Evolutionary conservation across 2,329 filamentous ascomycete genomes (phyloP), one percentile per base, ranked within the genome.

Genomic region (Raffaelea albimanens): DNA sequence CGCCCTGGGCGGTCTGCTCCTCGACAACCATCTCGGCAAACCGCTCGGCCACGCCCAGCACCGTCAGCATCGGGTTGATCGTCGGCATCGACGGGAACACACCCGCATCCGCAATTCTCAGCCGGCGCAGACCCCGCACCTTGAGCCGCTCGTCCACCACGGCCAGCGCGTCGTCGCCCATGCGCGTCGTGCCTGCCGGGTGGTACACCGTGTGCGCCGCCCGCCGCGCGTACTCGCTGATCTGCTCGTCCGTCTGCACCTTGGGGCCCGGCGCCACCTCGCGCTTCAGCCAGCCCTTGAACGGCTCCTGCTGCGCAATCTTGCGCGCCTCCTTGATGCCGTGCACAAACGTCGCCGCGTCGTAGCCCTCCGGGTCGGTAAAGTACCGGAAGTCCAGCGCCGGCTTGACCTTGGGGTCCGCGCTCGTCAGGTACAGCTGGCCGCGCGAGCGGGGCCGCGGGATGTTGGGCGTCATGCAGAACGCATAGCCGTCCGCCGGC

Each of bases 391-490:
- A 54, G 49, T 59, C 53, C 21, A 59, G 50, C n/a, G 56, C 50
- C 9, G 58, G 58, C 48, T 53, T 51, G 46, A 56, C 54, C 11
- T 13, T 39, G 31, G 54, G 54, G 45, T 55, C 50, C 25, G 49
- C 49, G 41, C 52, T 55, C 7, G 48, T 45, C 9, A 60, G 49
- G 20, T 55, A 57, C 14, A 59, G 55, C 19, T 36, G 52, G 50
- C 87, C 87, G 47, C 83, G 80, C 42, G 85, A 89, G 46, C 85
- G 82, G 23, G 87, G 84, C 21, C 87, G 85, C 31, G 86, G 87
- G 58, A 94, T 93, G 70, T 94, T 93, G 59, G 87, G 87, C 16
- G 87, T 93, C 83, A 93, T 93, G 77, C 87, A 93, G 72, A 94
- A 94, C 45, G 87, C 87, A 58, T 90, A 84, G 51, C 83, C 85